Conservation (phyloP, 805 yeast species). For the Huiozyma naganishii region DNA sequence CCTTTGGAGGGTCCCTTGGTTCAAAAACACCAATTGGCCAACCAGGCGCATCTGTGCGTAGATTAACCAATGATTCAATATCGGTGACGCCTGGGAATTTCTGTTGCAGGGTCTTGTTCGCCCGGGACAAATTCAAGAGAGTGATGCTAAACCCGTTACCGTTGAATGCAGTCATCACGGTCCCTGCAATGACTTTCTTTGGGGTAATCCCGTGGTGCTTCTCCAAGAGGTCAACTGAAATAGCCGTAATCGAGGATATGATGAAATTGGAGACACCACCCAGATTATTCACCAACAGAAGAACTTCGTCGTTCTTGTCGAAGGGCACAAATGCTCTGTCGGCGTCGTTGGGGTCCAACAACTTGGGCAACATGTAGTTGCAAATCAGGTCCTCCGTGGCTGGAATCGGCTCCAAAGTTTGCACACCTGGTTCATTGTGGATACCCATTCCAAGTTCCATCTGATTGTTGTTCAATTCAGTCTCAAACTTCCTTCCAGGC, state of each 20-base stretch:
- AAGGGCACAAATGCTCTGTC: slow-evolving; percentile 80
- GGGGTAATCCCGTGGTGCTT: slow-evolving; percentile 49
- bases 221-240: slow-evolving; percentile 43
- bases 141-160: slow-evolving; percentile 90
- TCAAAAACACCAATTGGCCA: slow-evolving; percentile 41
- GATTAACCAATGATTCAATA: slow-evolving; percentile 50
- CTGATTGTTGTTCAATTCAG: slow-evolving; percentile 44
- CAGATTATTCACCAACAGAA: slow-evolving; percentile 67
- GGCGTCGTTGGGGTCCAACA: slow-evolving; percentile 50
- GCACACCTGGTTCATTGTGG: slow-evolving; percentile 87
- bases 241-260: slow-evolving; percentile 57
- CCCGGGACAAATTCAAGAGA: slow-evolving; percentile 54
- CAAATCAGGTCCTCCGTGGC: slow-evolving; percentile 48
- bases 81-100: slow-evolving; percentile 25
- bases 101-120: slow-evolving; percentile 30
- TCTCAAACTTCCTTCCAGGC: slow-evolving; percentile 64
- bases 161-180: slow-evolving; percentile 80
- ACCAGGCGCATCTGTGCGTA: slow-evolving; percentile 69
- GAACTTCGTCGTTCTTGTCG: slow-evolving; percentile 50
- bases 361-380: slow-evolving; percentile 46
- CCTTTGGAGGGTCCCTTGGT: slow-evolving; percentile 22
- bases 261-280: slow-evolving; percentile 86
- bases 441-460: slow-evolving; percentile 93
- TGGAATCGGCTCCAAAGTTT: slow-evolving; percentile 48
- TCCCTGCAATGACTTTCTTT: slow-evolving; percentile 57